A percentile compares a stretch with the other conserved stretches of the same genome.
phyloP scores from a whole-genome alignment of 139 green algal species.

The Spirogloea muscicola region DNA sequence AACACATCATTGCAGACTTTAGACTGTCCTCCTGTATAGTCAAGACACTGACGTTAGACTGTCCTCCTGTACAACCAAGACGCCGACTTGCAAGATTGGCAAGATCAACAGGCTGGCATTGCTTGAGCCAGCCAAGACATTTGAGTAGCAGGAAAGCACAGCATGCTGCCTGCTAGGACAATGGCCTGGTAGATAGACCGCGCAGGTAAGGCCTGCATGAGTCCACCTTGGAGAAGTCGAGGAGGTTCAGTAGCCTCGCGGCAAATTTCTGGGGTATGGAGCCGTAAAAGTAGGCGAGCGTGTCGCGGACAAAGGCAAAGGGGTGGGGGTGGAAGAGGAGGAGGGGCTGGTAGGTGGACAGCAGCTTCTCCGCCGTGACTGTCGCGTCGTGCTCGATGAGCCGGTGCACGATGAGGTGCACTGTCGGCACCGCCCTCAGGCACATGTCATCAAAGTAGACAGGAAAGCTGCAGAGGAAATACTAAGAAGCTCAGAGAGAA shows the following conservation, averaged over 20 bases:
- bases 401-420: constrained; percentile 9
- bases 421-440: neutral
- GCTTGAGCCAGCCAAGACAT: neutral
- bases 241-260: constrained; percentile 3
- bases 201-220: neutral
- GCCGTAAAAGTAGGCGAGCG: constrained; percentile 24
- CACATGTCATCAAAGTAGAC: constrained; percentile 18
- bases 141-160: too few species aligned
- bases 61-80: neutral
- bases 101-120: neutral
- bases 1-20: too few species aligned
- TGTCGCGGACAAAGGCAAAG: constrained; percentile 24
- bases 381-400: constrained; percentile 24
- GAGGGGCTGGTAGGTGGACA: constrained; percentile 4
- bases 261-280: constrained; percentile 15
- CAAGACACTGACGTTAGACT: neutral
- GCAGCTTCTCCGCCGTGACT: constrained; percentile 6
- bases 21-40: too few species aligned
- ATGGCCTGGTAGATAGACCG: too few species aligned
- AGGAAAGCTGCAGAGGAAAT: neutral
- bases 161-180: neutral
- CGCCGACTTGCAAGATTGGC: neutral
- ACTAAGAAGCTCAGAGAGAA: too few species aligned
- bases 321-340: constrained; percentile 6
- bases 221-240: constrained; percentile 17